phyloP scores from a whole-genome alignment of 768 basidiomycete species.

The Pleurotus eryngii region DNA sequence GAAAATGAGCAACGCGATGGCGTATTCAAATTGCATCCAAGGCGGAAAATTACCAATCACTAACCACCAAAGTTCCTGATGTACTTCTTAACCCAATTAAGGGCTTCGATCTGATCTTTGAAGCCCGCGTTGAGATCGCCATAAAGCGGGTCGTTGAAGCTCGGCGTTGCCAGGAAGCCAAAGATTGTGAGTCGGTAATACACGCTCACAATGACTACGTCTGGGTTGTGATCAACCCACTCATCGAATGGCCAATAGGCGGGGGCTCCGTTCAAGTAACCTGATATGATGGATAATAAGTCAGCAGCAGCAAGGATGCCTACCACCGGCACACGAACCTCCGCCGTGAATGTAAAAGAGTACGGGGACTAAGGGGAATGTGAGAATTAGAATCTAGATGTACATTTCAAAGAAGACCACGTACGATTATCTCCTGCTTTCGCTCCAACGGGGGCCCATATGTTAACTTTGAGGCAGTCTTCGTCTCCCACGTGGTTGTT shows the following conservation, averaged over 20 bases:
- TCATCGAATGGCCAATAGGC: conserved; percentile 62
- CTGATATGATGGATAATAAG: conserved; percentile 19
- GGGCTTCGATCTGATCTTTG: conserved; percentile 21
- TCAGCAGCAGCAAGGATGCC: not conserved
- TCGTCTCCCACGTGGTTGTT: conserved; percentile 62
- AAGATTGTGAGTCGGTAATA: conserved; percentile 19
- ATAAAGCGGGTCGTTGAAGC: conserved; percentile 14
- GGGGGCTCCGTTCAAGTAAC: conserved; percentile 58
- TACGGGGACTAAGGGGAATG: conserved; percentile 33
- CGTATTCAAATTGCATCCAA: not conserved
- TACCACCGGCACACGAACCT: conserved; percentile 20
- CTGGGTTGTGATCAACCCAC: conserved; percentile 49
- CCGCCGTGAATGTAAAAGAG: conserved; percentile 50
- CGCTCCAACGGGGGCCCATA: conserved; percentile 52
- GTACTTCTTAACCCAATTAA: conserved; percentile 57
- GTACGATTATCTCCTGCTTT: conserved; percentile 44
- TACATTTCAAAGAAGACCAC: conserved; percentile 12
- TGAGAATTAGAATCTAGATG: no score
- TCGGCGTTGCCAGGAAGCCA: conserved; percentile 41
- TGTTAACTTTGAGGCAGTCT: conserved; percentile 64
- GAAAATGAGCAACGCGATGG: no score
- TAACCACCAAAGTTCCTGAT: conserved; percentile 51
- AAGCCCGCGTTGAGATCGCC: conserved; percentile 2
- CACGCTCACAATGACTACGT: not conserved
- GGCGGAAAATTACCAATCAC: not conserved